These are phyloP conservation scores for Phytopythium chamaehyphon DNA, from an alignment of 352 stramenopile species.

Conservation along the genomic window DNA sequence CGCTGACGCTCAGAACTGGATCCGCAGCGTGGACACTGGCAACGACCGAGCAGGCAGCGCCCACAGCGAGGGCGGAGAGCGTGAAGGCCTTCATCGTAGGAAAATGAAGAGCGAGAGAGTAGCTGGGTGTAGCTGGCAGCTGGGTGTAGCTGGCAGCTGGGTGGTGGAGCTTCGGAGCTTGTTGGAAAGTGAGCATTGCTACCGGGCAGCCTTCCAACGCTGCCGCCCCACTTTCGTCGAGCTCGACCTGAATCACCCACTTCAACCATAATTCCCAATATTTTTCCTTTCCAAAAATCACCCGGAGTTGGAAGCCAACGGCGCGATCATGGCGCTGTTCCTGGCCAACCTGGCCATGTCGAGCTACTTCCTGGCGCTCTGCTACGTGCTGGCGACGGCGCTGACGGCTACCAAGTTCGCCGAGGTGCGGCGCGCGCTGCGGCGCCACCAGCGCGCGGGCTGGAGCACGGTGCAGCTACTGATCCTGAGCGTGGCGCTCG, in stretches of 20 bases:
- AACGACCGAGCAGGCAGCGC: not conserved
- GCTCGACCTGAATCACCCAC: too few relatives aligned
- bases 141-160: not conserved
- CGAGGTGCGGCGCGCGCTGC: constrained; percentile 65
- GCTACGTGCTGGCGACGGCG: constrained; percentile 79
- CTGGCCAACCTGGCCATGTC: constrained; percentile 85
- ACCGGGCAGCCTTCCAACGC: too few relatives aligned
- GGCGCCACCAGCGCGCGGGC: constrained; percentile 54
- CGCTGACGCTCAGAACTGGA: not conserved
- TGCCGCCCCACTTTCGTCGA: too few relatives aligned
- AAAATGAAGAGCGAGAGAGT: too few relatives aligned
- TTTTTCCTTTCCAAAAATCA: not conserved
- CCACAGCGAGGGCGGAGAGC: not conserved
- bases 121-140: not conserved
- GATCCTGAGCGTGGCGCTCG: constrained; percentile 75
- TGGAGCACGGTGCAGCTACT: constrained; percentile 85
- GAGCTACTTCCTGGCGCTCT: constrained; percentile 87
- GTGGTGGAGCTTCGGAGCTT: too few relatives aligned
- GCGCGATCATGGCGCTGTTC: constrained; percentile 71
- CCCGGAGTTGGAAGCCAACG: not conserved
- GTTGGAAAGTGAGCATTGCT: too few relatives aligned
- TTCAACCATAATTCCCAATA: not conserved
- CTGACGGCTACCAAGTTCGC: constrained; percentile 76
- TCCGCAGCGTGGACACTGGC: not conserved
- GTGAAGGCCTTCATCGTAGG: not conserved